Evolutionary conservation across 2,329 filamentous ascomycete species (phyloP), one percentile per base, ranked within the genome.

Genomic region (Cladophialophora chaetospira): DNA sequence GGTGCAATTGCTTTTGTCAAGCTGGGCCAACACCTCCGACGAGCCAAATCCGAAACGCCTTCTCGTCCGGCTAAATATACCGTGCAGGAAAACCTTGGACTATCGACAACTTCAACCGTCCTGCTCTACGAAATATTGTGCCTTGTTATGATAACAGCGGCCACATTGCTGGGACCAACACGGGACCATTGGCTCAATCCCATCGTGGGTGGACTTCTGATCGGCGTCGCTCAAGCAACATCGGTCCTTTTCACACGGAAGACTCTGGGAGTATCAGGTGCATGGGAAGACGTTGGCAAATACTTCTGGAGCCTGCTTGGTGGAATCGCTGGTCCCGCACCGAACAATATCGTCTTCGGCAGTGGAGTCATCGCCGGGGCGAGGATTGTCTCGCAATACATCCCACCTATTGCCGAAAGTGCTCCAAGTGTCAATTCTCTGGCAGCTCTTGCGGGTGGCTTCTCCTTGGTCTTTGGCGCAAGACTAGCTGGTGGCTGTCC

Each of bases 401-500:
- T 60, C 2, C 55, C 62, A 1, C 40, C 58, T 17, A 48, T 46
- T 2, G 21, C 31, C 9, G 63, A 61, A 6, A 53, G 28, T 2
- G 53, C 28, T 11, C 35, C 46, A 19, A 31, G 17, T 2, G 40
- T 62, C 15, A 46, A 36, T 40, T 19, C 80, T 3, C 21, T 65
- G 1, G 67, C 73, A 59, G 80, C 82, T 0, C 65, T 78, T 0
- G 43, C 76, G 0, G 86, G 86, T 1, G 86, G 86, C 0, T 72
- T 80, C 3, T 57, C 80, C 11, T 81, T 88, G 72, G 77, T 79
- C 0, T 67, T 88, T 6, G 86, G 86, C 1, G 77, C 84, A 1
- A 78, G 85, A 46, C 66, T 88, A 53, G 85, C 82, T 0, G 85
- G 84, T 1, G 86, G 86, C 0, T 89, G 86, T 62, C 87, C 86